Evolutionary conservation across 768 basidiomycete species (phyloP), one percentile per base, ranked within the genome.

Genomic region (Lyophyllum semitale): DNA sequence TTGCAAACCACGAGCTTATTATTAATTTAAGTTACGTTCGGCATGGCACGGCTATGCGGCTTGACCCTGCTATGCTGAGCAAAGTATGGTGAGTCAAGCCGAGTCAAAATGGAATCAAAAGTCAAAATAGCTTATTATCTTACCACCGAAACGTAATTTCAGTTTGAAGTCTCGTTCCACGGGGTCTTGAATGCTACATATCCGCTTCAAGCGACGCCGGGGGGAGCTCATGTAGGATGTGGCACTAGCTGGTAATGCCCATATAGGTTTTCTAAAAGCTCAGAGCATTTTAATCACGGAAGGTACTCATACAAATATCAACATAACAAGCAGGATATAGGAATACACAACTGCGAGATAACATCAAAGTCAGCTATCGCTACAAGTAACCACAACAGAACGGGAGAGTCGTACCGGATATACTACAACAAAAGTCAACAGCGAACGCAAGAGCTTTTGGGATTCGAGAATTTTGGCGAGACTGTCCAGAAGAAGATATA

Each of bases 371-470:
- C 61, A 71, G 67, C 64, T 66, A 65, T 55, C 29, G 66, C 60
- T 69, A 69, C 65, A 68, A 53, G 42, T 18, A 48, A 29, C n/a
- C 38, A 51, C 33, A 40, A 51, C 38, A 46, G 46, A 17, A 53
- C 37, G 32, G 18, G 44, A 2, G 33, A 43, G 18, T 54, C 67
- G 54, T 60, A 69, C 68, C 67, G 61, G 63, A 65, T 66, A 69
- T 59, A 69, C 64, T 64, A 66, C 61, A 63, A 51, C 46, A 60
- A 42, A 55, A 51, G 60, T 43, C 11, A 17, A 48, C 17, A 15
- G 12, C 47, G 23, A 35, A 35, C 30, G 20, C 47, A 44, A 41
- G 46, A 23, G 35, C 38, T 51, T 48, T 53, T 59, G 53, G 58
- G 49, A 57, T 52, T 9, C 23, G 33, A 48, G 13, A 32, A 11